Conservation (phyloP, 306 rosid genomes). For the Ceratonia siliqua region DNA sequence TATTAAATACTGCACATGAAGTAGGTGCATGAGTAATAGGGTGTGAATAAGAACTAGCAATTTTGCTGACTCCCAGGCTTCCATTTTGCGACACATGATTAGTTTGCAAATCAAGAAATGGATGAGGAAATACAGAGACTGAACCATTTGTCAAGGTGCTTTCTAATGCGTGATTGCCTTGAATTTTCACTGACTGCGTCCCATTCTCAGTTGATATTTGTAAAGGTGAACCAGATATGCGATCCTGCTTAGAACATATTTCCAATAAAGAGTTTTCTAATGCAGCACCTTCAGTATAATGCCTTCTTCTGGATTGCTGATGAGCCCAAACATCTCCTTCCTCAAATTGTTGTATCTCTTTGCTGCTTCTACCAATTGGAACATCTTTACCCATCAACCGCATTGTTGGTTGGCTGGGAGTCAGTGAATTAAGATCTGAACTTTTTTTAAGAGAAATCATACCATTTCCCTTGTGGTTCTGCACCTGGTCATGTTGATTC, state of each 20-base stretch:
- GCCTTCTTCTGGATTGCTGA: constrained; percentile 52
- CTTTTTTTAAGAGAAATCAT: constrained; percentile 47
- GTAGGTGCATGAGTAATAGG: constrained; percentile 46
- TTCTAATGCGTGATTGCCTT: constrained; percentile 40
- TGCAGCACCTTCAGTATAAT: constrained; percentile 43
- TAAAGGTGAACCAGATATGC: constrained; percentile 43
- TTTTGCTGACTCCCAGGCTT: constrained; percentile 43
- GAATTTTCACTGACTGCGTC: constrained; percentile 39
- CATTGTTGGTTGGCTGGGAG: constrained; percentile 79
- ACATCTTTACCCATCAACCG: constrained; percentile 99
- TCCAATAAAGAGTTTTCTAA: constrained; percentile 40
- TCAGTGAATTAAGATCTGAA: constrained; percentile 42
- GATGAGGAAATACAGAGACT: constrained; percentile 42
- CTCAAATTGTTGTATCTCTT: constrained; percentile 51
- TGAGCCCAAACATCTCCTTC: constrained; percentile 67
- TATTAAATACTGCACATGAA: constrained; percentile 41
- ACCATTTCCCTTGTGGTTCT: constrained; percentile 44
- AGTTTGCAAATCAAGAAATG: constrained; percentile 43
- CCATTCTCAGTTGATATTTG: constrained; percentile 38
- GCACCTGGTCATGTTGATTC: constrained; percentile 46
- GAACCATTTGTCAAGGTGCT: constrained; percentile 39
- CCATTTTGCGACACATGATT: constrained; percentile 44
- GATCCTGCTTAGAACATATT: constrained; percentile 54
- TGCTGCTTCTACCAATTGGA: constrained; percentile 78
- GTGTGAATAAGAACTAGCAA: constrained; percentile 41